These are phyloP conservation scores for Tylopilus sp. DNA, from an alignment of 1,284 basidiomycete species.

Conservation along the genomic window DNA sequence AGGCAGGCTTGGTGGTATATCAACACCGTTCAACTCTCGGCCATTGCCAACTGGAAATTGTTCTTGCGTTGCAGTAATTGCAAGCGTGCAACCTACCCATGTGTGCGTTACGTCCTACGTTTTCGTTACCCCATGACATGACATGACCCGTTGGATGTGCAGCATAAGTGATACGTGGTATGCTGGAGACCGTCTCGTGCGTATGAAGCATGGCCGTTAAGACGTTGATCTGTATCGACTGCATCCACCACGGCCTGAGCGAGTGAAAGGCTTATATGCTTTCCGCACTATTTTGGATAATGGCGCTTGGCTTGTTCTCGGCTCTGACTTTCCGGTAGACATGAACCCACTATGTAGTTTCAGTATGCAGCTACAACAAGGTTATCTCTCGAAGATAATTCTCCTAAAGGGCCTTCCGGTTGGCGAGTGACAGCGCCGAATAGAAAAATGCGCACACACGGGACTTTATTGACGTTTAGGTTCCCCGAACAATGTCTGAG, in stretches of 20 bases:
- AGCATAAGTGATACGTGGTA: conserved; percentile 89
- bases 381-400: conserved; percentile 64
- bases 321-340: conserved; percentile 91
- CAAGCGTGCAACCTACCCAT: conserved; percentile 87
- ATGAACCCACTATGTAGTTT: conserved; percentile 77
- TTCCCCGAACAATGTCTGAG: conserved; percentile 78
- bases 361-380: conserved; percentile 83
- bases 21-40: neutral
- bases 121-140: neutral
- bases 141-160: neutral
- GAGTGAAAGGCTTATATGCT: conserved; percentile 83
- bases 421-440: conserved; percentile 51
- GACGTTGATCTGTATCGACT: neutral
- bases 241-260: conserved; percentile 54
- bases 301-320: conserved; percentile 64
- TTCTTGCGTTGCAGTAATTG: conserved; percentile 50
- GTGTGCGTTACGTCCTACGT: conserved; percentile 47
- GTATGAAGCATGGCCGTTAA: conserved; percentile 14
- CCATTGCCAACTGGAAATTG: neutral
- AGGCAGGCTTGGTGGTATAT: conserved; percentile 69
- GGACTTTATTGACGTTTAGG: conserved; percentile 40
- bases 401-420: conserved; percentile 78
- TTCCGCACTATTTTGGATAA: conserved; percentile 70
- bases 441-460: neutral
- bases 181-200: conserved; percentile 74